phyloP scores from a whole-genome alignment of 768 basidiomycete genomes.

The Phylloporus rhodoxanthus region DNA sequence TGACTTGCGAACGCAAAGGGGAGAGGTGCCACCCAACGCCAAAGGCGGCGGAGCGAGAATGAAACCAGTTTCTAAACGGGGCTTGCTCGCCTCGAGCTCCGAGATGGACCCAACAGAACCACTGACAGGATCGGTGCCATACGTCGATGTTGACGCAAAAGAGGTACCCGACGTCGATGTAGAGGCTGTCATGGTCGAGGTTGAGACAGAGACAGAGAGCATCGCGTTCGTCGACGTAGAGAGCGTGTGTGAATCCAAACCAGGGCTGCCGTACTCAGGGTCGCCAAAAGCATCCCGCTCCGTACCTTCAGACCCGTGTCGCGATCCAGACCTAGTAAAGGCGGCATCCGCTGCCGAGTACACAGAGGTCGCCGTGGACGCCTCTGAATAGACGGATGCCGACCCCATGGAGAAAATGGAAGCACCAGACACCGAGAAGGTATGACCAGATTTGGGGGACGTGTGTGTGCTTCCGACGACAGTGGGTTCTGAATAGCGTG shows the following conservation, averaged over 20 bases:
- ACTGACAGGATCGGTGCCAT: slow-evolving; percentile 4
- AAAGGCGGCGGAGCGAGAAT: slow-evolving; percentile 23
- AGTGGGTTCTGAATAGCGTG: slow-evolving; percentile 10
- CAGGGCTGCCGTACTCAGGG: slow-evolving; percentile 4
- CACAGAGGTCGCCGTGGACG: slow-evolving; percentile 23
- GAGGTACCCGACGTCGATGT: slow-evolving; percentile 11
- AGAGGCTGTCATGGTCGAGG: slow-evolving; percentile 10
- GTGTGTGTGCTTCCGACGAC: neutral
- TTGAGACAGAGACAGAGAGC: slow-evolving; percentile 6
- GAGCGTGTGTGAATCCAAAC: neutral
- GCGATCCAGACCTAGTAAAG: slow-evolving; percentile 3
- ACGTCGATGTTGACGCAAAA: slow-evolving; percentile 15
- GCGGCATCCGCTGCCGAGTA: slow-evolving; percentile 11
- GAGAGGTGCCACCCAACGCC: slow-evolving; percentile 16
- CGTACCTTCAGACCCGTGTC: slow-evolving; percentile 15
- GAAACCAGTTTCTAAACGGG: slow-evolving; percentile 9
- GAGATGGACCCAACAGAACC: slow-evolving; percentile 20
- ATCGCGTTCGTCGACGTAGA: slow-evolving; percentile 1
- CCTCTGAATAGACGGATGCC: slow-evolving; percentile 24
- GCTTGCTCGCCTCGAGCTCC: slow-evolving; percentile 16
- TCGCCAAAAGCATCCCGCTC: slow-evolving; percentile 14
- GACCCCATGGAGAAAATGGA: slow-evolving; percentile 25
- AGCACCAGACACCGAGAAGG: slow-evolving; percentile 24
- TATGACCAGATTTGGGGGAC: slow-evolving; percentile 9
- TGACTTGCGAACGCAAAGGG: slow-evolving; percentile 23